Percentiles rank a stretch among this genome's conserved stretches.
Conservation (phyloP, 1,139 yeast genomes). For the Debaryomyces robertsiae region DNA sequence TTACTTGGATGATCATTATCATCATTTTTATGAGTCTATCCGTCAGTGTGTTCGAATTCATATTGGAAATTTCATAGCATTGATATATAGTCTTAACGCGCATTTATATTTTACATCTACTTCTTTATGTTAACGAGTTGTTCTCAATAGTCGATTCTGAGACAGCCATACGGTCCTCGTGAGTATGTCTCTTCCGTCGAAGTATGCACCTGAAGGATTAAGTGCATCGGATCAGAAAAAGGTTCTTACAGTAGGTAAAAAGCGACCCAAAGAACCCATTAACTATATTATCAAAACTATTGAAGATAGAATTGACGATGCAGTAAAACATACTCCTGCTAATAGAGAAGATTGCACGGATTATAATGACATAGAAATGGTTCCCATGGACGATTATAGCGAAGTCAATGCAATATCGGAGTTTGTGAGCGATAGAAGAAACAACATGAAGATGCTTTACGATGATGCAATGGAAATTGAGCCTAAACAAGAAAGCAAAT, state of each 20-base stretch:
- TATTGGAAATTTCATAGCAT: conserved; percentile 34
- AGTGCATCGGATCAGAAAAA: conserved; percentile 28
- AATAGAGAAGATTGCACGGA: conserved; percentile 12
- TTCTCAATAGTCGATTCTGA: neutral
- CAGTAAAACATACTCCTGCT: conserved; percentile 17
- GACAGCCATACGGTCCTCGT: neutral
- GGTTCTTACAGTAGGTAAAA: conserved; percentile 36
- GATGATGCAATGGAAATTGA: conserved; percentile 15
- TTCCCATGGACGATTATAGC: conserved; percentile 48
- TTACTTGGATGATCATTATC: conserved; percentile 86
- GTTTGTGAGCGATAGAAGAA: conserved; percentile 32
- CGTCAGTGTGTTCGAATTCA: conserved; percentile 55
- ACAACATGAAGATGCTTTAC: conserved; percentile 14
- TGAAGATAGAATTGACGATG: conserved; percentile 37
- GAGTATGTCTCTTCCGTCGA: conserved; percentile 43
- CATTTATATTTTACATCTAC: neutral
- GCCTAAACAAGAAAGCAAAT: conserved; percentile 22
- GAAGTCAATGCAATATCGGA: conserved; percentile 51
- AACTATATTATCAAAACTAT: conserved; percentile 33
- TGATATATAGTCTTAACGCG: conserved; percentile 2
- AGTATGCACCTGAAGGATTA: conserved; percentile 47
- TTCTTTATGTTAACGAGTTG: neutral
- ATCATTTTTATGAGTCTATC: conserved; percentile 78
- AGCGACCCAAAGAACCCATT: conserved; percentile 20
- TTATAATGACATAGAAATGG: conserved; percentile 53